Evolutionary conservation across 2,329 filamentous ascomycete species (phyloP).

Genomic region (Emmonsiellopsis sp.): DNA sequence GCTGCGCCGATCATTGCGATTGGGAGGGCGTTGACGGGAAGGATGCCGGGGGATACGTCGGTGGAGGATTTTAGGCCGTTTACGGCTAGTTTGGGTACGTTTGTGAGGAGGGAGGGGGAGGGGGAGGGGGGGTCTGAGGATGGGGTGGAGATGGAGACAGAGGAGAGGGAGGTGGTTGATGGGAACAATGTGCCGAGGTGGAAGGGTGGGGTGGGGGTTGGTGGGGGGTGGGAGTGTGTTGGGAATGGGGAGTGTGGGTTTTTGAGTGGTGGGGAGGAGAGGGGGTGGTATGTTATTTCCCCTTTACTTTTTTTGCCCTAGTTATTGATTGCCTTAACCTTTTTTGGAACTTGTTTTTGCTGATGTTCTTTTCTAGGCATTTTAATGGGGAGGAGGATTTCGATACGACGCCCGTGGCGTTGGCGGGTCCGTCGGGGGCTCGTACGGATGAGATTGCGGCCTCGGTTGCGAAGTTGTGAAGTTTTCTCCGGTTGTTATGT

Average conservation of each 20-base stretch:
- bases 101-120: slow-evolving; percentile 38
- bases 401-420: slow-evolving; percentile 19
- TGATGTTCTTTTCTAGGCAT: slow-evolving; percentile 25
- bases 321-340: slow-evolving; percentile 10
- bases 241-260: slow-evolving; percentile 80
- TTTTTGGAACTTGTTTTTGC: slow-evolving; percentile 4
- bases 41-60: slow-evolving; percentile 60
- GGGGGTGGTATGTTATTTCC: slow-evolving; percentile 63
- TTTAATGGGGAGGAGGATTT: slow-evolving; percentile 40
- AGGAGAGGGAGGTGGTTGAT: slow-evolving; percentile 3
- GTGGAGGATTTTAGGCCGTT: slow-evolving; percentile 77
- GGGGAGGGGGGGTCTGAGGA: slow-evolving; percentile 1
- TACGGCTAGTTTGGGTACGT: slow-evolving; percentile 72
- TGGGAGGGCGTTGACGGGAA: slow-evolving; percentile 71
- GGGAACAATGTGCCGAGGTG: slow-evolving; percentile 35
- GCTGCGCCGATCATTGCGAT: slow-evolving; percentile 83
- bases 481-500: not conserved
- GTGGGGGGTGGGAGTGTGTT: slow-evolving; percentile 71
- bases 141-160: slow-evolving; percentile 8
- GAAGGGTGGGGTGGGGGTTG: slow-evolving; percentile 53
- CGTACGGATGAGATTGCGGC: not conserved
- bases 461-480: not conserved
- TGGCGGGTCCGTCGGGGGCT: not conserved
- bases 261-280: slow-evolving; percentile 68
- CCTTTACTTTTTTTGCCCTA: slow-evolving; percentile 14